phyloP scores from a whole-genome alignment of 352 stramenopile genomes.

The Thalassiosira hispida region DNA sequence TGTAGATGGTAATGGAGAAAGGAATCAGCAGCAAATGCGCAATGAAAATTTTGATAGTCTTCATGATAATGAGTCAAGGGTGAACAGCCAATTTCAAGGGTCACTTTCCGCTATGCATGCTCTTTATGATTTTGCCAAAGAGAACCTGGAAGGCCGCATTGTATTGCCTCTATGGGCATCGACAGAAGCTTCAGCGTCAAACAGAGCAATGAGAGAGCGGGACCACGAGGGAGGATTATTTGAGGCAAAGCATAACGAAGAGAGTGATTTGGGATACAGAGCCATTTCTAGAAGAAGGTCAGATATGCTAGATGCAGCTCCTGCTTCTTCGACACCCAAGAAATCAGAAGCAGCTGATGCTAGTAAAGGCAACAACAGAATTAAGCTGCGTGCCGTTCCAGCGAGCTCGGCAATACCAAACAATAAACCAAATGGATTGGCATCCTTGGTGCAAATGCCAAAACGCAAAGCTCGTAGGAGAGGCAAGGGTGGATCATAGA shows the following conservation, averaged over 20 bases:
- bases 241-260: no score
- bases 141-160: conserved; percentile 23
- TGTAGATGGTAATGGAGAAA: neutral
- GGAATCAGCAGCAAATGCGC: neutral
- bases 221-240: no score
- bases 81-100: conserved; percentile 36
- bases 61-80: conserved; percentile 29
- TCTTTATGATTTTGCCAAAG: conserved; percentile 29
- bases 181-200: neutral
- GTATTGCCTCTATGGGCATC: conserved; percentile 21
- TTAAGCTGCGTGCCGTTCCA: neutral
- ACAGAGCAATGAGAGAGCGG: neutral
- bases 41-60: conserved; percentile 32
- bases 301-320: neutral
- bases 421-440: neutral
- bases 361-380: neutral
- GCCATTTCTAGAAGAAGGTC: neutral
- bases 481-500: neutral
- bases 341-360: neutral
- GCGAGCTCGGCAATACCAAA: neutral
- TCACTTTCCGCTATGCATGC: conserved; percentile 37
- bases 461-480: neutral
- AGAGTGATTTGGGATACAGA: neutral
- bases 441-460: neutral
- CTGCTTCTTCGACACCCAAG: neutral